Conservation (phyloP, 257 asterid genomes). For the Buddleja alternifolia region DNA sequence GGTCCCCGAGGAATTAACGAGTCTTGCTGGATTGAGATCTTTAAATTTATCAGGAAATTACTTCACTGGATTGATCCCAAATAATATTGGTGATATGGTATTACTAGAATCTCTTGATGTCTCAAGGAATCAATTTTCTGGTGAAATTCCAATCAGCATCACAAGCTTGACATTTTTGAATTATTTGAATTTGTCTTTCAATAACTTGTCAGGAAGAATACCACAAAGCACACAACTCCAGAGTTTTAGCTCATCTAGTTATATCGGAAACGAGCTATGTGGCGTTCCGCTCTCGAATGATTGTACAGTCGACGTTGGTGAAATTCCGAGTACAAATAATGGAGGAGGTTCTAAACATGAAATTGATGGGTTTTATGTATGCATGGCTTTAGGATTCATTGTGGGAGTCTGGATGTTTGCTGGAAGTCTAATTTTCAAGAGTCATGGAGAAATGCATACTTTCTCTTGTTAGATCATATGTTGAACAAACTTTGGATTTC, state of each 20-base stretch:
- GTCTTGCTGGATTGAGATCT: conserved; percentile 20
- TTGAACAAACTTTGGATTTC: neutral
- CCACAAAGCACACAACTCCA: neutral
- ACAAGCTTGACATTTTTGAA: neutral
- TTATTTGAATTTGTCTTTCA: conserved; percentile 11
- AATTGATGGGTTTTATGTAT: neutral
- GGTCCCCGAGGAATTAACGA: conserved; percentile 26
- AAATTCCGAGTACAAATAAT: neutral
- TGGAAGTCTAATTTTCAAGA: conserved; percentile 19
- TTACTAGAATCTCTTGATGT: conserved; percentile 21
- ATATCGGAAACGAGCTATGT: conserved; percentile 13
- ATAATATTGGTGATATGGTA: neutral
- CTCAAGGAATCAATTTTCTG: conserved; percentile 22
- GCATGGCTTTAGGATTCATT: neutral
- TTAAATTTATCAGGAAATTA: conserved; percentile 28
- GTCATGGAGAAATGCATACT: conserved; percentile 24
- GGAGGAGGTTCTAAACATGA: conserved; percentile 1
- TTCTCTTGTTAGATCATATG: neutral
- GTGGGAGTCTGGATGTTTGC: neutral
- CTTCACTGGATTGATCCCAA: conserved; percentile 23
- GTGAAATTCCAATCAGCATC: conserved; percentile 20
- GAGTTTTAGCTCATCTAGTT: conserved; percentile 3
- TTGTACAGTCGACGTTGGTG: neutral
- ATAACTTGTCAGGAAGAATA: conserved; percentile 21
- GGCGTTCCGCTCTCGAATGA: conserved; percentile 1